phyloP scores from a whole-genome alignment of 148 eudicot genomes.

The Rhododendron ferrugineum region DNA sequence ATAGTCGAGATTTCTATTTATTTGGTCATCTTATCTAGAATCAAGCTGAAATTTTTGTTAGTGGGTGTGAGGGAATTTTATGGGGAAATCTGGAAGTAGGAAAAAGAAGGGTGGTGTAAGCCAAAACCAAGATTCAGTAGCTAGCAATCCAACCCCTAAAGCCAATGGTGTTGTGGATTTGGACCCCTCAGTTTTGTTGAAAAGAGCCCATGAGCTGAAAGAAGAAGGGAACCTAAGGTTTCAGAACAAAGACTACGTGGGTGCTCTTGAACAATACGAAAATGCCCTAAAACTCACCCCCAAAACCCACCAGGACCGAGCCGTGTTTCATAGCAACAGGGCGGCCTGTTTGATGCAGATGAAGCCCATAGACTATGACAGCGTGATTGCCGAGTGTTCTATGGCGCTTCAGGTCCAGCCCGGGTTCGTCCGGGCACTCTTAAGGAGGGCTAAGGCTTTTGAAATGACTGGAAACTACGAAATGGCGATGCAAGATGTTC shows the following conservation, averaged over 20 bases:
- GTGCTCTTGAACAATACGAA: slow-evolving; percentile 79
- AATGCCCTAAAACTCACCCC: slow-evolving; percentile 83
- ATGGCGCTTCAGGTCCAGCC: slow-evolving; percentile 88
- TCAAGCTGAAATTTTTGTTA: neutral
- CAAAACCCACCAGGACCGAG: slow-evolving; percentile 71
- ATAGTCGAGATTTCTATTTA: neutral
- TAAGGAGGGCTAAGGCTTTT: slow-evolving; percentile 75
- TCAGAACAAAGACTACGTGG: slow-evolving; percentile 63
- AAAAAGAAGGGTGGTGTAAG: slow-evolving; percentile 63
- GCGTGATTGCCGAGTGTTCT: slow-evolving; percentile 70
- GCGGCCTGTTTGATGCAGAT: slow-evolving; percentile 98
- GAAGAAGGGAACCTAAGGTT: slow-evolving; percentile 79
- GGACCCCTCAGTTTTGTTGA: slow-evolving; percentile 65
- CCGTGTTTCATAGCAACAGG: slow-evolving; percentile 82
- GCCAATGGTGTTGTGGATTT: slow-evolving; percentile 45
- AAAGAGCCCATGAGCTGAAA: slow-evolving; percentile 85
- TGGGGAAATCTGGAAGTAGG: slow-evolving; percentile 95
- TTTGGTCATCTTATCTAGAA: neutral
- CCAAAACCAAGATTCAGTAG: slow-evolving; percentile 29
- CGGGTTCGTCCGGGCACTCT: slow-evolving; percentile 59
- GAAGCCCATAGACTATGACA: slow-evolving; percentile 82
- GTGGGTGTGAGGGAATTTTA: slow-evolving; percentile 21
- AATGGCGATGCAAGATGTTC: slow-evolving; percentile 72
- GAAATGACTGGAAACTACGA: slow-evolving; percentile 84
- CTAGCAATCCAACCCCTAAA: slow-evolving; percentile 27